phyloP scores from a whole-genome alignment of 179 eudicot species.

The Actinidia arguta region DNA sequence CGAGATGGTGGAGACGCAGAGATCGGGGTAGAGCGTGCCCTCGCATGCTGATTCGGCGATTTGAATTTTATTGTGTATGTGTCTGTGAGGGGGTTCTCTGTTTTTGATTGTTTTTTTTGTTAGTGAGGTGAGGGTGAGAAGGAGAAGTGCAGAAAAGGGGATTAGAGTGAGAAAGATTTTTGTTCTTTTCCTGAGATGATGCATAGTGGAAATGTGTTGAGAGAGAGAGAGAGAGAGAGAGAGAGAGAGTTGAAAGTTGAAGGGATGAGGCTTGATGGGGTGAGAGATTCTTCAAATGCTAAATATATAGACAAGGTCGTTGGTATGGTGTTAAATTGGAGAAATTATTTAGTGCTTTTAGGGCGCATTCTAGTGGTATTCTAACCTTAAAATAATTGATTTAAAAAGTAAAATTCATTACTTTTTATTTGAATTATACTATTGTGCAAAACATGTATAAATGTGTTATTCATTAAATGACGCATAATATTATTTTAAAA shows the following conservation, averaged over 20 bases:
- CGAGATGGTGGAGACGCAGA: slow-evolving; percentile 72
- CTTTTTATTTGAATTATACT: too few relatives aligned
- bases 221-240: slow-evolving; percentile 15
- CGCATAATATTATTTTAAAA: too few relatives aligned
- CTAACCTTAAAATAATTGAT: too few relatives aligned
- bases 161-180: slow-evolving; percentile 25
- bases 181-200: background rate
- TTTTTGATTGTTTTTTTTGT: background rate
- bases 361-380: too few relatives aligned
- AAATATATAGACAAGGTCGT: too few relatives aligned
- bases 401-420: too few relatives aligned
- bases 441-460: too few relatives aligned
- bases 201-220: background rate
- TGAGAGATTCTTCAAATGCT: too few relatives aligned
- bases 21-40: slow-evolving; percentile 67
- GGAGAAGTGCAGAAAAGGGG: slow-evolving; percentile 34
- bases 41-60: slow-evolving; percentile 53
- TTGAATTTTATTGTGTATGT: slow-evolving; percentile 43
- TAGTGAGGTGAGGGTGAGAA: slow-evolving; percentile 31
- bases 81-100: slow-evolving; percentile 33
- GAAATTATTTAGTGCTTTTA: too few relatives aligned
- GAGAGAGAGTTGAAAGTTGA: background rate
- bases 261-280: background rate
- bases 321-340: too few relatives aligned
- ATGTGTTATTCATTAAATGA: too few relatives aligned